Conservation (phyloP, 176 grass and related monocot species). For the Alloteropsis semialata region DNA sequence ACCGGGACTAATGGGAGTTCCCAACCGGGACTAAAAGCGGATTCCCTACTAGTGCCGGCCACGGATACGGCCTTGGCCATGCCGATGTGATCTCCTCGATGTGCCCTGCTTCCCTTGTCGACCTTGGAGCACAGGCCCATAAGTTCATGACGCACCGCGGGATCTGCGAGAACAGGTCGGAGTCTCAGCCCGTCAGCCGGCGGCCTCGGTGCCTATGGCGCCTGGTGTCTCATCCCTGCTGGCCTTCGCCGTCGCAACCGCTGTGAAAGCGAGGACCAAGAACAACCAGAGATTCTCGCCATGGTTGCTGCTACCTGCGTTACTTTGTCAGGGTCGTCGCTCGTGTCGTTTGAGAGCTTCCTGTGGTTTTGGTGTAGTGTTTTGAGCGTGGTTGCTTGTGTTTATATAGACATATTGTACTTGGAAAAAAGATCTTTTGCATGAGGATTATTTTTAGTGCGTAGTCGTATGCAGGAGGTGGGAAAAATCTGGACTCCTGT, state of each 20-base stretch:
- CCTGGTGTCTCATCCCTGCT: neutral
- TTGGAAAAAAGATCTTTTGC: neutral
- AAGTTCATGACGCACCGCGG: conserved; percentile 9
- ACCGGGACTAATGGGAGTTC: no score
- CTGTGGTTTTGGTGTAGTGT: neutral
- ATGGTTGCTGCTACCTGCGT: neutral
- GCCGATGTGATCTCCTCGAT: conserved; percentile 17
- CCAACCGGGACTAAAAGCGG: no score
- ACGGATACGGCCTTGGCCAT: conserved; percentile 46
- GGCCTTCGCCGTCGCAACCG: neutral
- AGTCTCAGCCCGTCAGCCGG: no score
- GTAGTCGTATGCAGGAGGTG: neutral
- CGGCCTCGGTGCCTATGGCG: neutral
- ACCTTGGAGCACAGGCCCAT: conserved; percentile 13
- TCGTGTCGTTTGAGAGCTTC: neutral
- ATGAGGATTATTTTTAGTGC: neutral
- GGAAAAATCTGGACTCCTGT: no score
- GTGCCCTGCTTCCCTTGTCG: neutral
- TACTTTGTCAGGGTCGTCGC: neutral
- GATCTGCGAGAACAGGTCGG: neutral
- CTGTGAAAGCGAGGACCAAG: neutral
- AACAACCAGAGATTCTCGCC: neutral
- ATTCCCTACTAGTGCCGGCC: no score
- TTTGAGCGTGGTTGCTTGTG: neutral
- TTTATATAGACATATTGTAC: neutral